Percentiles rank a stretch among this genome's conserved stretches.
These are phyloP conservation scores for Pleurotus sapidus DNA, from an alignment of 768 basidiomycete species.

Conservation along the genomic window DNA sequence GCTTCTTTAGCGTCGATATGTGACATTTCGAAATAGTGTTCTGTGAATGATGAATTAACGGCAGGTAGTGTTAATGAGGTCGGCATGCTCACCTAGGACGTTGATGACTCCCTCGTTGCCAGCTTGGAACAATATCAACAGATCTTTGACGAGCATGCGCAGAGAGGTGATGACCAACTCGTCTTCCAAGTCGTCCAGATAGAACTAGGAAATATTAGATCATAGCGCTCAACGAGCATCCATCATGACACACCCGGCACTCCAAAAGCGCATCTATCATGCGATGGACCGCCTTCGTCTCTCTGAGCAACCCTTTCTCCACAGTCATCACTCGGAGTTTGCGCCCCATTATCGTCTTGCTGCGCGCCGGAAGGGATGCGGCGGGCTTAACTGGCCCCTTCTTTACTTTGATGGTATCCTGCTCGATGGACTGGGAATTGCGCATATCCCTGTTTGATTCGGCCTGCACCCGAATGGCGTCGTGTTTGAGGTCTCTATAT, in stretches of 20 bases:
- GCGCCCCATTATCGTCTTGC: slow-evolving; percentile 77
- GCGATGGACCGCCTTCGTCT: slow-evolving; percentile 87
- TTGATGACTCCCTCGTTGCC: slow-evolving; percentile 94
- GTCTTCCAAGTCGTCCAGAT: slow-evolving; percentile 89
- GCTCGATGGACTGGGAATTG: slow-evolving; percentile 59
- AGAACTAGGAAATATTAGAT: slow-evolving; percentile 57
- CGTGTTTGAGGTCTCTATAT: slow-evolving; percentile 90
- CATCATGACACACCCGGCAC: slow-evolving; percentile 64
- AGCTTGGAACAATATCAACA: slow-evolving; percentile 92
- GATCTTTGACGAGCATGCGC: slow-evolving; percentile 93
- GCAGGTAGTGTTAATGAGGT: slow-evolving; percentile 21
- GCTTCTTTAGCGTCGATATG: slow-evolving; percentile 87
- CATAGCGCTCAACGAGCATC: too few species aligned
- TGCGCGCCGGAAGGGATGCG: slow-evolving; percentile 46
- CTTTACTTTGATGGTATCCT: slow-evolving; percentile 40
- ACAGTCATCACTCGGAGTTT: slow-evolving; percentile 91
- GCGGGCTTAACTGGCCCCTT: slow-evolving; percentile 23
- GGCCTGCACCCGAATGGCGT: slow-evolving; percentile 89
- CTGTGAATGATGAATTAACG: slow-evolving; percentile 41
- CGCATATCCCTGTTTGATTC: slow-evolving; percentile 89
- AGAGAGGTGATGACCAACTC: slow-evolving; percentile 86
- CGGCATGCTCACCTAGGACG: slow-evolving; percentile 52
- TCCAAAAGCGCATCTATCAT: slow-evolving; percentile 88
- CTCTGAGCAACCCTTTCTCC: slow-evolving; percentile 91
- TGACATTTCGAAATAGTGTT: slow-evolving; percentile 99